Base-by-base conservation (phyloP, 148 eudicot genomes). In the Chenopodium formosanum region DNA sequence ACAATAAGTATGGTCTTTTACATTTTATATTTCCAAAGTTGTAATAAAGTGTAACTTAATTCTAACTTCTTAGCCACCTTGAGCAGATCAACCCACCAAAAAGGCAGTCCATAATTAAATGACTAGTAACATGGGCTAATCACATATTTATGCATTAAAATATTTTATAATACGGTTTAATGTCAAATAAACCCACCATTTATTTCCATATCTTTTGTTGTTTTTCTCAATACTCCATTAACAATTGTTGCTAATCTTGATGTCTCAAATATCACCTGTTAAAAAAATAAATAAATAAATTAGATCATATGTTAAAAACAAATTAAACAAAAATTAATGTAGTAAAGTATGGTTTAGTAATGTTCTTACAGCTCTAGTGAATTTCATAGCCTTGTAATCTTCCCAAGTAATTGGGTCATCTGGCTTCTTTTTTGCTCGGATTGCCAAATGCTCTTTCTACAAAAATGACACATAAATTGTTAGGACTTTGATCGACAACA, bases 231-330 rank as follows among this genome's bases (percentile, higher is more conserved):
- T 6, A 96, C 98, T 58, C 99, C 99, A 87, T 96, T 96, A 23
- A 96, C 99, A 86, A 96, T 90, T 74, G 98, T 96, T 64, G 99
- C 99, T 80, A 96, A 86, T 84, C 99, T 94, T 66, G 98, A 92
- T 32, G 98, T 94, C 91, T 96, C 99, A 82, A 90, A 89, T 70
- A 96, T 96, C 70, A 96, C 99, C 99, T 95, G 92, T 86, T 84
- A 53, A n/a, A n/a, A 73, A 66, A 11, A n/a, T n/a, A 62, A 72
- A 14, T 14, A 25, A 46, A 77, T 9, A 31, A 78, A 50, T 73
- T 4, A 84, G 65, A 80, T 4, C 14, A 76, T 31, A 46, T 46
- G 31, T 25, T 48, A 62, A 22, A 0, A 19, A 8, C 4, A 74
- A 27, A 7, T 16, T 4, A 74, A 27, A 7, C 10, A 56, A 0